phyloP scores from a whole-genome alignment of 2,329 filamentous ascomycete genomes.

The Pezicula radicicola region DNA sequence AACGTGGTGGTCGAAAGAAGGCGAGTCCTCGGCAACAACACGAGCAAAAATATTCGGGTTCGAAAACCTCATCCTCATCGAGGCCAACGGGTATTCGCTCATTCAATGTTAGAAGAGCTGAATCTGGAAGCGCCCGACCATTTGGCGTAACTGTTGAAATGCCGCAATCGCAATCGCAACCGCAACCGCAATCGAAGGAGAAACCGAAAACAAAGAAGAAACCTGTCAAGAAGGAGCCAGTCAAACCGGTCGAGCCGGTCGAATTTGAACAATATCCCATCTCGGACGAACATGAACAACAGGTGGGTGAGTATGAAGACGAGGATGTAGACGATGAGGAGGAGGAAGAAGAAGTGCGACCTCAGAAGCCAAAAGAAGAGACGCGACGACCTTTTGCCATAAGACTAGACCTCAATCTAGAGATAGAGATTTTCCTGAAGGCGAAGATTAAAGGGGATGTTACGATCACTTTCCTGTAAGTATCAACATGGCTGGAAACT shows the following conservation, averaged over 20 bases:
- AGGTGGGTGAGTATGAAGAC: conserved; percentile 4
- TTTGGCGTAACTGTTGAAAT: conserved; percentile 14
- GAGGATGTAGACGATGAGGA: conserved; percentile 30
- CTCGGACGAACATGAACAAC: conserved; percentile 15
- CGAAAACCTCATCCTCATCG: too few relatives aligned
- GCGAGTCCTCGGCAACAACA: conserved; percentile 8
- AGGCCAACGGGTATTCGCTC: conserved; percentile 7
- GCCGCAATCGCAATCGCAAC: conserved; percentile 3
- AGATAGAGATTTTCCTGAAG: conserved; percentile 77
- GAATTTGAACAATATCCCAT: conserved; percentile 15
- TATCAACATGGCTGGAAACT: background rate
- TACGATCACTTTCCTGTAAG: conserved; percentile 48
- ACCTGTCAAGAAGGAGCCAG: conserved; percentile 8
- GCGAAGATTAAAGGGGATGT: conserved; percentile 80
- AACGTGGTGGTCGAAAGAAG: conserved; percentile 6
- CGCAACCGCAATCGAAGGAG: conserved; percentile 13
- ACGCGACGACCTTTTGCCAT: conserved; percentile 61
- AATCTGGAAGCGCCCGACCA: conserved; percentile 15
- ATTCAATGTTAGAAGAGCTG: conserved; percentile 22
- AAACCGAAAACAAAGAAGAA: conserved; percentile 9
- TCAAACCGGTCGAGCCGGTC: conserved; percentile 14
- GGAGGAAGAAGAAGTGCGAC: conserved; percentile 36
- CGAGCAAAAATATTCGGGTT: conserved; percentile 1
- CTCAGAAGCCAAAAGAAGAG: conserved; percentile 30
- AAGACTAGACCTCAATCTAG: conserved; percentile 71